phyloP scores from a whole-genome alignment of 2,329 filamentous ascomycete species.

The Aspergillus fischeri region DNA sequence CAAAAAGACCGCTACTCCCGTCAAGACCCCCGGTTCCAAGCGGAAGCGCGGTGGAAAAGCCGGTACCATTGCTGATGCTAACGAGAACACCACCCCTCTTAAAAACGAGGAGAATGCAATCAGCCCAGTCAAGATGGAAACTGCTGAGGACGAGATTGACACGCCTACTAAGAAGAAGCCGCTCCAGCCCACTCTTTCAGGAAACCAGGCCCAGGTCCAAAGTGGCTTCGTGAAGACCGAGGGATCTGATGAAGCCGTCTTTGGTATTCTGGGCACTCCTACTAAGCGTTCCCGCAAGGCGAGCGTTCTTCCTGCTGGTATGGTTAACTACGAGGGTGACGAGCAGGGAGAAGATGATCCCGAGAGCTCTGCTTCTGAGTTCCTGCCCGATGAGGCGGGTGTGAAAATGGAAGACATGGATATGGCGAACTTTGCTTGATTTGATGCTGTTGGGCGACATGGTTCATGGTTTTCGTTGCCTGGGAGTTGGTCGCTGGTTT shows the following conservation, averaged over 20 bases:
- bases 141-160: not conserved
- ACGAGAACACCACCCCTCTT: not conserved
- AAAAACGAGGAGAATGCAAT: not conserved
- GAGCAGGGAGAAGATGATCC: slow-evolving; percentile 1
- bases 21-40: slow-evolving; percentile 14
- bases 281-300: slow-evolving; percentile 19
- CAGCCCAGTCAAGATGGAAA: slow-evolving; percentile 11
- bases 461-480: not conserved
- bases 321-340: slow-evolving; percentile 15
- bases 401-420: slow-evolving; percentile 1
- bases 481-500: not conserved
- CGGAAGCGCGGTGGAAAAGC: slow-evolving; percentile 13
- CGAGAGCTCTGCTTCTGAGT: slow-evolving; percentile 20
- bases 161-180: not conserved
- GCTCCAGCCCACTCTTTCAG: slow-evolving; percentile 1
- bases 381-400: slow-evolving; percentile 11
- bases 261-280: slow-evolving; percentile 1
- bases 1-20: slow-evolving; percentile 2
- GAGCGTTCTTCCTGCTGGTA: slow-evolving; percentile 12
- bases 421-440: slow-evolving; percentile 6
- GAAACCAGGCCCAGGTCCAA: not conserved
- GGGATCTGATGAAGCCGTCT: not conserved
- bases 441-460: not conserved
- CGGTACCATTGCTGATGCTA: not conserved
- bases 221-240: slow-evolving; percentile 2